phyloP scores from a whole-genome alignment of 2,329 filamentous ascomycete genomes.

The Cercospora sp. region DNA sequence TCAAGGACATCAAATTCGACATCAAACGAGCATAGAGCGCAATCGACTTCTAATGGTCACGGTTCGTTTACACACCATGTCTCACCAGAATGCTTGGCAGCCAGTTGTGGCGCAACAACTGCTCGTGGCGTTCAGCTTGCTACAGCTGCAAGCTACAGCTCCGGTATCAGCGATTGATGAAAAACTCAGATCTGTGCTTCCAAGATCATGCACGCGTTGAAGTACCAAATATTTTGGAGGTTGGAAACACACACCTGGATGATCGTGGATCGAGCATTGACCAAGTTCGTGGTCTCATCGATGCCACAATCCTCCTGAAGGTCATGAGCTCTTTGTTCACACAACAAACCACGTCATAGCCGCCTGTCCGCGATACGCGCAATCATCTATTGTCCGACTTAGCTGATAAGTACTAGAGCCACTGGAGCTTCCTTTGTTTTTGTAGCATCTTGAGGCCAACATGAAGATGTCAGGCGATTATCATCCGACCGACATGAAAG shows the following conservation, averaged over 20 bases:
- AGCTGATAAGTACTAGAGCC: background rate
- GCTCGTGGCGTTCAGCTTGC: background rate
- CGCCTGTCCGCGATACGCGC: slow-evolving; percentile 2
- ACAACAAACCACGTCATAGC: background rate
- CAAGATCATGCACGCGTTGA: background rate
- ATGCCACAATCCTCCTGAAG: background rate
- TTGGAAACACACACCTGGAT: background rate
- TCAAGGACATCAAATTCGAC: slow-evolving; percentile 86
- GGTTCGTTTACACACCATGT: background rate
- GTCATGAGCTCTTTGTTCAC: slow-evolving; percentile 9
- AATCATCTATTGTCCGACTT: background rate
- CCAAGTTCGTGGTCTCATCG: background rate
- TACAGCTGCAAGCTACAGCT: background rate
- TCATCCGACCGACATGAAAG: background rate
- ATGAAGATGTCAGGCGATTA: background rate
- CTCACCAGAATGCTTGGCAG: background rate
- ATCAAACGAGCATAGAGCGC: slow-evolving; percentile 61
- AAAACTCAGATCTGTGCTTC: background rate
- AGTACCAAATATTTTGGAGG: background rate
- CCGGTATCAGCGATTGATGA: background rate
- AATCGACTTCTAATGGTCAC: slow-evolving; percentile 26
- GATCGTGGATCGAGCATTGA: background rate
- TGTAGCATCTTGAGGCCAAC: background rate
- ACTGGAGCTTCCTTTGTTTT: background rate
- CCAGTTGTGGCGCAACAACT: background rate